phyloP scores from a whole-genome alignment of 495 filamentous ascomycete genomes.

The Hyaloscypha finlandica region DNA sequence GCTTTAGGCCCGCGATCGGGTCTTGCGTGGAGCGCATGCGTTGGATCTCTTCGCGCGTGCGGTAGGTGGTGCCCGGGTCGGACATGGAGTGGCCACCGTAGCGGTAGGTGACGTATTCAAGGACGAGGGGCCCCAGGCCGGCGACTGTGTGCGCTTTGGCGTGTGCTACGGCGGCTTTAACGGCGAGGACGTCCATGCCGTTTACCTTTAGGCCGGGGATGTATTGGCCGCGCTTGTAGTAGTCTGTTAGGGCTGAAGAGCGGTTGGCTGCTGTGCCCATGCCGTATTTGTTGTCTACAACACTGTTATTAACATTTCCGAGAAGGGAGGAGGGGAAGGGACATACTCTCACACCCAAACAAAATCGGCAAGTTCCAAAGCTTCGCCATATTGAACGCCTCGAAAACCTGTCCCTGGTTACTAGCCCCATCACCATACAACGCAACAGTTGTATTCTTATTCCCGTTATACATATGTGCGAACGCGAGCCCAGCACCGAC shows the following conservation, averaged over 20 bases:
- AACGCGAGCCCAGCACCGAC: constrained; percentile 97
- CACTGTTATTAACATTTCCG: constrained; percentile 20
- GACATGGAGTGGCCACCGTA: constrained; percentile 99
- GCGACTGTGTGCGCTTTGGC: constrained; percentile 79
- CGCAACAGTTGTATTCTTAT: constrained; percentile 80
- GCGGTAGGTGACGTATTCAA: constrained; percentile 99
- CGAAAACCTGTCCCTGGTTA: constrained; percentile 99
- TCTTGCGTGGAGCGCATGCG: constrained; percentile 98
- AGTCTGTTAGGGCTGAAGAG: constrained; percentile 93
- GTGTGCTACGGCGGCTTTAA: constrained; percentile 93
- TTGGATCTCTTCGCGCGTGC: constrained; percentile 98
- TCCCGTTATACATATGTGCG: constrained; percentile 89
- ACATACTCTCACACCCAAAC: constrained; percentile 97
- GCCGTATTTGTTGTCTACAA: constrained; percentile 97
- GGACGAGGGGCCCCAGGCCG: constrained; percentile 88
- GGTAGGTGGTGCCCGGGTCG: constrained; percentile 98
- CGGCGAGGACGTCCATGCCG: constrained; percentile 98
- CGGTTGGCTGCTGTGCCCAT: constrained; percentile 98
- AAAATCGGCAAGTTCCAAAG: constrained; percentile 94
- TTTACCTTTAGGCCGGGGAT: constrained; percentile 99
- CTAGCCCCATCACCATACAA: constrained; percentile 96
- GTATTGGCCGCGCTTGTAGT: constrained; percentile 99
- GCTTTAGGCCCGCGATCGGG: constrained; percentile 96
- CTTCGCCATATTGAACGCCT: constrained; percentile 99
- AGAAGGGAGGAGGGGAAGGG: not conserved